These are phyloP conservation scores for Asterophora lycoperdoides DNA, from an alignment of 768 basidiomycete genomes.

Conservation along the genomic window DNA sequence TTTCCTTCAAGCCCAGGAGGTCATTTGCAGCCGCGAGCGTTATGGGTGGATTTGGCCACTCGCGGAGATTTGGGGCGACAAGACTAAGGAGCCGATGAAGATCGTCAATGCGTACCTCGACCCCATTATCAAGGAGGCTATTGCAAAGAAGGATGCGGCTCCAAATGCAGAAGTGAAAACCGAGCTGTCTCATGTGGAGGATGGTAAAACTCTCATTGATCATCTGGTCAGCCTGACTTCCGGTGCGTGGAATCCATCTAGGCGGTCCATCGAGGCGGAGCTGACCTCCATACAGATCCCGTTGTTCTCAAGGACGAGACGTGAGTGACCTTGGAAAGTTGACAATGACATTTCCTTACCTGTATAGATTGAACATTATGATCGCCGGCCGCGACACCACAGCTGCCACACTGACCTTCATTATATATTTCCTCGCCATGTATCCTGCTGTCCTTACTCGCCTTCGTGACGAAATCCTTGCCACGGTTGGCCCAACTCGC, in stretches of 20 bases:
- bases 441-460: conserved; percentile 44
- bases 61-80: conserved; percentile 44
- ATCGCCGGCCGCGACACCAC: conserved; percentile 47
- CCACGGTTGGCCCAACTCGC: conserved; percentile 43
- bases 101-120: conserved; percentile 49
- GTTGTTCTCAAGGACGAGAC: conserved; percentile 46
- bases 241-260: conserved; percentile 25
- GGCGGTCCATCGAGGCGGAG: background rate
- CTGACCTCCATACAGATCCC: conserved; percentile 26
- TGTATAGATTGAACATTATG: conserved; percentile 39
- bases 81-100: conserved; percentile 45
- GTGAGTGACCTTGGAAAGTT: conserved; percentile 17
- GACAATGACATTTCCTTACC: background rate
- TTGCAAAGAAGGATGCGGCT: conserved; percentile 34
- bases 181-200: conserved; percentile 24
- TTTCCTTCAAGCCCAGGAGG: conserved; percentile 44
- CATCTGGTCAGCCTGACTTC: conserved; percentile 50
- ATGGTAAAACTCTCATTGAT: conserved; percentile 50
- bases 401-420: conserved; percentile 39
- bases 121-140: conserved; percentile 47
- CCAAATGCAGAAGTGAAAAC: conserved; percentile 21
- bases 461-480: conserved; percentile 53
- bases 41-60: conserved; percentile 52
- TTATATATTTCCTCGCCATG: conserved; percentile 44
- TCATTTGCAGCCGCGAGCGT: conserved; percentile 39